Evolutionary conservation across 176 grass and related monocot genomes (phyloP).

Genomic region (Aegilops speltoides): DNA sequence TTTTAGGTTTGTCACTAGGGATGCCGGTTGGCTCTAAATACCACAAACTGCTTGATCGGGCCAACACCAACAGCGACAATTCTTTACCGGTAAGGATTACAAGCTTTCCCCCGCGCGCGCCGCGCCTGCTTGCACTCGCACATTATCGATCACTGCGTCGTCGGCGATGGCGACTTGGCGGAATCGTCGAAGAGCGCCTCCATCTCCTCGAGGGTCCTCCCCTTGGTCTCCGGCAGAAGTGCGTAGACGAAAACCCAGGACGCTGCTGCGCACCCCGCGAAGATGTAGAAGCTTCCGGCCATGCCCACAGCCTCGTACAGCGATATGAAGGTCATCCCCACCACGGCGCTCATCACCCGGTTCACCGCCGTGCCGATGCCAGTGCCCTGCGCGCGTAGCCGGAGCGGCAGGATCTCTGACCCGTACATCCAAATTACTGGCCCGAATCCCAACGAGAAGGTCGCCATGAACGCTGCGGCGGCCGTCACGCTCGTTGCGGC

Average conservation of each 20-base stretch:
- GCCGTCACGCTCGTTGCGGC: slow-evolving; percentile 21
- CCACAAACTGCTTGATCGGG: no score
- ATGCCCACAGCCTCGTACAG: slow-evolving; percentile 52
- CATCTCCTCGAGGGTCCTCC: slow-evolving; percentile 70
- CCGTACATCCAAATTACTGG: slow-evolving; percentile 58
- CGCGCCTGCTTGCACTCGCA: not conserved
- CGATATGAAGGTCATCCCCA: slow-evolving; percentile 61
- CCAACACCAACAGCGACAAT: no score
- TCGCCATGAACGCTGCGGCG: slow-evolving; percentile 36
- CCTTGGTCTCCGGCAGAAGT: slow-evolving; percentile 68
- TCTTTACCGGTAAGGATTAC: no score
- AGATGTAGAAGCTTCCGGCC: slow-evolving; percentile 63
- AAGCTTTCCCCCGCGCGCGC: no score
- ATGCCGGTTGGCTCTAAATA: no score
- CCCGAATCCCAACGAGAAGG: slow-evolving; percentile 63
- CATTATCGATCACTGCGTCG: not conserved
- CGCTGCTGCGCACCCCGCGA: slow-evolving; percentile 23
- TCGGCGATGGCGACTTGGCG: not conserved
- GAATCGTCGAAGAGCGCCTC: slow-evolving; percentile 53
- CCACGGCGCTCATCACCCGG: slow-evolving; percentile 51
- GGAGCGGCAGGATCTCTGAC: slow-evolving; percentile 61
- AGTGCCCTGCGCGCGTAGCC: slow-evolving; percentile 46
- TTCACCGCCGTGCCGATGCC: slow-evolving; percentile 53
- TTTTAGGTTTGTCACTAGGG: no score
- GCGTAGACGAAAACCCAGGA: slow-evolving; percentile 55